Conservation (phyloP, 2,329 filamentous ascomycete genomes). For the Lachnellula willkommii region DNA sequence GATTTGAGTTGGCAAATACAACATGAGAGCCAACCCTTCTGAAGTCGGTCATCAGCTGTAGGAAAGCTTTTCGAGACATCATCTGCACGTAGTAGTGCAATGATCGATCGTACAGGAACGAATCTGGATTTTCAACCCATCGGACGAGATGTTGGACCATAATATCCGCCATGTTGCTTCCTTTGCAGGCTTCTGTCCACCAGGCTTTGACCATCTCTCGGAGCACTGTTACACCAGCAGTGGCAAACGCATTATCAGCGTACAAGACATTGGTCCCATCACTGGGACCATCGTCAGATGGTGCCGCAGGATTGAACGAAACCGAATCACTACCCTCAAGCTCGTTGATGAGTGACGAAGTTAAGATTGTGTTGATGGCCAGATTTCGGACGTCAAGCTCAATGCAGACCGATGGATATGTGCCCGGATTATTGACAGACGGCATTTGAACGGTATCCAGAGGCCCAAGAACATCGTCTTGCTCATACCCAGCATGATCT, state of each 20-base stretch:
- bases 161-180: conserved; percentile 91
- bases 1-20: conserved; percentile 87
- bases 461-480: conserved; percentile 77
- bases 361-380: conserved; percentile 95
- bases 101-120: conserved; percentile 90
- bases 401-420: conserved; percentile 93
- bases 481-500: conserved; percentile 93
- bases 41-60: conserved; percentile 96
- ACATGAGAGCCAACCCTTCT: conserved; percentile 90
- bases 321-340: conserved; percentile 85
- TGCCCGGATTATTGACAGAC: conserved; percentile 84
- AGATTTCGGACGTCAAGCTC: conserved; percentile 92
- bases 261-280: conserved; percentile 67
- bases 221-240: conserved; percentile 81
- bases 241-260: conserved; percentile 87
- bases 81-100: conserved; percentile 97
- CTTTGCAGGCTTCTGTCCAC: conserved; percentile 91
- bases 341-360: conserved; percentile 93
- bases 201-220: conserved; percentile 98
- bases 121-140: conserved; percentile 92
- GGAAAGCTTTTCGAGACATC: conserved; percentile 95
- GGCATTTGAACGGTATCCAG: conserved; percentile 90
- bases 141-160: conserved; percentile 96
- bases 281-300: conserved; percentile 51
- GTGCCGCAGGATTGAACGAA: conserved; percentile 72